Conservation (phyloP, 164 flowering plant species). For the Piper betle region DNA sequence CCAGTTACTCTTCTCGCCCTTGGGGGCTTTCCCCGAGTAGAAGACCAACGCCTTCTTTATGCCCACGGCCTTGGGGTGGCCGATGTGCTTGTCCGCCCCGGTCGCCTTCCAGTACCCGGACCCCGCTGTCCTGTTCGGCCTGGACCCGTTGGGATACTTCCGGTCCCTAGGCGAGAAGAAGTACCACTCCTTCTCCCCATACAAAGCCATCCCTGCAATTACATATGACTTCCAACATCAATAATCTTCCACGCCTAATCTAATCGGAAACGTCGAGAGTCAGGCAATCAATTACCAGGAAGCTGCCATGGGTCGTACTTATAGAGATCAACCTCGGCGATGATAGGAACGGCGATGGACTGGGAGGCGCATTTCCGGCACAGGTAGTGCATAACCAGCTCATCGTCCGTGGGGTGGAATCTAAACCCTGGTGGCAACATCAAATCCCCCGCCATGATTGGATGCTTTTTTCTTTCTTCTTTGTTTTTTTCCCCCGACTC, state of each 20-base stretch:
- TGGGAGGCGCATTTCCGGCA: conserved; percentile 7
- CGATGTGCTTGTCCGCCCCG: conserved; percentile 17
- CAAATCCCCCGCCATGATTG: conserved; percentile 16
- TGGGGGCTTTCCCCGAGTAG: conserved; percentile 16
- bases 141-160: conserved; percentile 17
- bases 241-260: too few species aligned
- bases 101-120: conserved; percentile 26
- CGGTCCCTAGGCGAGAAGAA: conserved; percentile 15
- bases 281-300: conserved; percentile 4
- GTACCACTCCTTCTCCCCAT: conserved; percentile 16
- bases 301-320: conserved; percentile 14
- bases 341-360: conserved; percentile 11
- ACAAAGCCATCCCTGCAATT: conserved; percentile 12
- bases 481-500: conserved; percentile 1
- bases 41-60: conserved; percentile 18
- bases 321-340: conserved; percentile 12
- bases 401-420: conserved; percentile 16
- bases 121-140: conserved; percentile 16
- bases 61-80: conserved; percentile 10
- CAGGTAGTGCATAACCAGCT: conserved; percentile 14
- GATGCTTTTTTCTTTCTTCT: too few species aligned
- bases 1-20: conserved; percentile 16
- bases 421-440: conserved; percentile 14
- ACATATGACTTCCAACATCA: too few species aligned
- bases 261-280: not conserved